Evolutionary conservation across 2,329 filamentous ascomycete species (phyloP).

Genomic region (Pseudovirgaria hyperparasitica): DNA sequence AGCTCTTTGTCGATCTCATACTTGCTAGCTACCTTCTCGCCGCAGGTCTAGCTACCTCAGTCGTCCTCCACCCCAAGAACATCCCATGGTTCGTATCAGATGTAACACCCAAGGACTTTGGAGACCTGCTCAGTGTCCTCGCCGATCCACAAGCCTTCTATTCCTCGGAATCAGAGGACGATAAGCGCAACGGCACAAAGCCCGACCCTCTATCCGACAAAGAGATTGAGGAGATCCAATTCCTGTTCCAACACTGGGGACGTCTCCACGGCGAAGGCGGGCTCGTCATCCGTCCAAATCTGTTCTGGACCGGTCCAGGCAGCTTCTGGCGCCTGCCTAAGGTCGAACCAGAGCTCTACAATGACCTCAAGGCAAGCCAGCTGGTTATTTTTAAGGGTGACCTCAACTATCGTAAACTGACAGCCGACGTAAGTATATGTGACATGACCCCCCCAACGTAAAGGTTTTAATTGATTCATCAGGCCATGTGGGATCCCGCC

Average conservation of each 20-base stretch:
- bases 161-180: constrained; percentile 57
- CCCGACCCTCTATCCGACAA: constrained; percentile 51
- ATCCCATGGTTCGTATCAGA: constrained; percentile 99
- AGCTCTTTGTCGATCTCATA: constrained; percentile 89
- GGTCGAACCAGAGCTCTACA: constrained; percentile 52
- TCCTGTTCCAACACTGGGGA: constrained; percentile 75
- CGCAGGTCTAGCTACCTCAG: constrained; percentile 68
- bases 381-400: constrained; percentile 96
- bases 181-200: constrained; percentile 38
- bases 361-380: constrained; percentile 72
- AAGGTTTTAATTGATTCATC: constrained; percentile 1
- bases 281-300: constrained; percentile 68
- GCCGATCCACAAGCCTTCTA: constrained; percentile 69
- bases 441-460: background rate
- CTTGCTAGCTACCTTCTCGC: constrained; percentile 82
- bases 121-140: constrained; percentile 68
- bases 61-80: constrained; percentile 85
- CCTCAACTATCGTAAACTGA: constrained; percentile 89
- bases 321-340: constrained; percentile 79
- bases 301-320: constrained; percentile 81
- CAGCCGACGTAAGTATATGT: constrained; percentile 59
- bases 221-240: constrained; percentile 55
- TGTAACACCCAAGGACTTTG: constrained; percentile 77
- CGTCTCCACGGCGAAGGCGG: constrained; percentile 70
- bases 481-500: constrained; percentile 73